Percentiles rank a stretch among this genome's conserved stretches.
phyloP scores from a whole-genome alignment of 441 rosid genomes.

The Adansonia rubrostipa region DNA sequence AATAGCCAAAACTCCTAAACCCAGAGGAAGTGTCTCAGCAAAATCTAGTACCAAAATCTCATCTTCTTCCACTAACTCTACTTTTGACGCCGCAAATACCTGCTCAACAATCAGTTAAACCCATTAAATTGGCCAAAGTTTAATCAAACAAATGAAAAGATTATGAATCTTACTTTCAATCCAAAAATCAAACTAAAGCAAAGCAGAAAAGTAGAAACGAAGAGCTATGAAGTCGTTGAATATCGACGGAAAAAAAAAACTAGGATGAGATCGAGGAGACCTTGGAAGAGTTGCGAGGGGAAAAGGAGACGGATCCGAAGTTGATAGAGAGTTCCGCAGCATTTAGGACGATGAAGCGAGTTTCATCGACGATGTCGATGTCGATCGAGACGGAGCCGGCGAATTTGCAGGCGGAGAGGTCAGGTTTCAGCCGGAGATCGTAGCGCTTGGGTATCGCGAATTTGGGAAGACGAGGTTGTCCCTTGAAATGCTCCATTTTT shows the following conservation, averaged over 20 bases:
- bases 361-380: constrained; percentile 57
- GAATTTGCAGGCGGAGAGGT: constrained; percentile 76
- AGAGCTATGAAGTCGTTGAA: background rate
- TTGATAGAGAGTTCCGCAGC: constrained; percentile 80
- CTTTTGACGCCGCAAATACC: constrained; percentile 58
- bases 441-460: constrained; percentile 84
- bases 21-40: constrained; percentile 58
- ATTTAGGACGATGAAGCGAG: constrained; percentile 84
- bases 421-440: constrained; percentile 75
- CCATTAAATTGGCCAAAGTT: background rate
- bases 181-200: background rate
- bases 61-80: constrained; percentile 61
- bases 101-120: constrained; percentile 31
- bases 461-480: constrained; percentile 85
- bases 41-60: constrained; percentile 83
- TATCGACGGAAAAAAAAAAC: background rate
- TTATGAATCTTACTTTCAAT: background rate
- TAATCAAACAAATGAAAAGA: background rate
- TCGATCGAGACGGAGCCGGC: constrained; percentile 66
- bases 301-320: constrained; percentile 53
- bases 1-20: constrained; percentile 62
- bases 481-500: constrained; percentile 78
- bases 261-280: constrained; percentile 36
- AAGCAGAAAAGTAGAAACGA: constrained; percentile 1
- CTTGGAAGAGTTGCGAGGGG: constrained; percentile 53